phyloP scores from a whole-genome alignment of 768 basidiomycete genomes.

The Pisolithus albus region DNA sequence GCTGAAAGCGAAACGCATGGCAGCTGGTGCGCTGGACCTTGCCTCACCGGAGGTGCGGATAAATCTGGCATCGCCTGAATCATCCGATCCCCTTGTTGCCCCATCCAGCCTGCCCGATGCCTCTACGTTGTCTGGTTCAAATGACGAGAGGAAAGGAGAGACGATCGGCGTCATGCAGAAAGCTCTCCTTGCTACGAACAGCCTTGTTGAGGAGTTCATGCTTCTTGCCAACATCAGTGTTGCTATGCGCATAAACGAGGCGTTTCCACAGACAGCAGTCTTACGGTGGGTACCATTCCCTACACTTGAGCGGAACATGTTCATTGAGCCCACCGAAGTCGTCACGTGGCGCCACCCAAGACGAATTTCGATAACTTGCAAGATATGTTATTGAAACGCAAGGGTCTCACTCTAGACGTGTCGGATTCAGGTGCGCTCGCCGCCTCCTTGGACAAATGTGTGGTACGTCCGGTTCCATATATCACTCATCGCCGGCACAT shows the following conservation, averaged over 20 bases:
- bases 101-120: background rate
- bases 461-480: conserved; percentile 42
- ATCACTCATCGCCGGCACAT: conserved; percentile 1
- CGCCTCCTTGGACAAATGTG: conserved; percentile 77
- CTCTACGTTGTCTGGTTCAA: background rate
- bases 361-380: conserved; percentile 94
- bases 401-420: conserved; percentile 78
- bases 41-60: conserved; percentile 99
- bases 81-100: conserved; percentile 62
- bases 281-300: conserved; percentile 47
- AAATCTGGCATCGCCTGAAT: conserved; percentile 87
- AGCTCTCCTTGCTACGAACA: conserved; percentile 87
- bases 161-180: conserved; percentile 93
- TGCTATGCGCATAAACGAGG: conserved; percentile 84
- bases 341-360: conserved; percentile 86
- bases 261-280: conserved; percentile 94
- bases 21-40: conserved; percentile 93
- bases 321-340: conserved; percentile 35
- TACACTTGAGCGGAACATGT: background rate
- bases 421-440: conserved; percentile 89
- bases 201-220: conserved; percentile 98
- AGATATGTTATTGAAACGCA: conserved; percentile 83
- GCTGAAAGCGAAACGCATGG: conserved; percentile 81
- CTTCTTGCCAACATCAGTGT: conserved; percentile 94
- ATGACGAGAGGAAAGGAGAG: background rate